Evolutionary conservation across 192 early-diverging fungal genomes (phyloP), one percentile per base, ranked within the genome.

Genomic region (Ambispora gerdemannii): DNA sequence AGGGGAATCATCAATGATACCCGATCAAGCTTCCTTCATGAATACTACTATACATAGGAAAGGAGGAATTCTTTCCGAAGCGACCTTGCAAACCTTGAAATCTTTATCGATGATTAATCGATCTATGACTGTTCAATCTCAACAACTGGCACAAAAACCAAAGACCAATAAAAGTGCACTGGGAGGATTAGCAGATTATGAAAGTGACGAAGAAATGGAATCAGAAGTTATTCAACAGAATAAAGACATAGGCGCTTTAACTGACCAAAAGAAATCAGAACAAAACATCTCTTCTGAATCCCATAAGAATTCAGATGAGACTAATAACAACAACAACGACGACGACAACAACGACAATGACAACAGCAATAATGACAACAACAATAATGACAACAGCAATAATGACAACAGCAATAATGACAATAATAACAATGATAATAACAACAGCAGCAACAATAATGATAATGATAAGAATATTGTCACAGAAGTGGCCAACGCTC

Each of bases 191-290:
- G 77, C 82, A 27, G 75, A 66, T 43, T 80, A 84, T 73, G 80
- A 74, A 13, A 81, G 78, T 35, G 82, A 82, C 36, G 73, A 73
- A 35, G 80, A 81, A 2, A 71, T 59, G 22, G 83, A 79, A 17
- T 55, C 67, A 15, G 68, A 75, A 50, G n/a, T 22, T 0, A 11
- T 2, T n/a, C 32, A 52, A 28, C 3, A 50, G 38, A 27, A 36
- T 7, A 36, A 25, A 67, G 31, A 67, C 4, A 53, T 11, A 51
- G 22, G 20, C 52, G 32, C 38, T 53, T 49, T 22, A 55, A 22
- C 7, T 24, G 13, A 2, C 28, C 7, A 38, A 24, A 11, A 38
- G 4, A 38, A 17, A 8, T 31, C 10, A 22, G 22, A n/a, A n/a
- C 11, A 53, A n/a, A 53, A 43, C 38, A 43, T 43, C 38, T 6